Evolutionary conservation across 495 filamentous ascomycete genomes (phyloP).

Genomic region (Clavariopsis aquatica): DNA sequence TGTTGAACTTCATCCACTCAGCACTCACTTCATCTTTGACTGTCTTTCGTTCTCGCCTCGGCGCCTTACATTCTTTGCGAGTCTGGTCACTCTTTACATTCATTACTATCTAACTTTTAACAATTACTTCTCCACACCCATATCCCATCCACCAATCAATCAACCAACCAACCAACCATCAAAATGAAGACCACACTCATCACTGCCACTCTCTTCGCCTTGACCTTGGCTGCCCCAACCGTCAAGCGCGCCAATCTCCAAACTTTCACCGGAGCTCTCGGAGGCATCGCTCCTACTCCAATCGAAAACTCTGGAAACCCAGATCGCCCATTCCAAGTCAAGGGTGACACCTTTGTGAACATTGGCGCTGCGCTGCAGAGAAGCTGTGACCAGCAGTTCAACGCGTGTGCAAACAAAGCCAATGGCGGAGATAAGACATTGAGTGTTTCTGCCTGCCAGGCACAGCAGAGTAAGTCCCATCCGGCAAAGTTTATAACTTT

Average conservation of each 20-base stretch:
- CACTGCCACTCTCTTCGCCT: constrained; percentile 23
- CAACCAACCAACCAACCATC: constrained; percentile 2
- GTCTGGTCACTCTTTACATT: constrained; percentile 37
- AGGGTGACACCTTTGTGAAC: constrained; percentile 39
- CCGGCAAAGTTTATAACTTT: background rate
- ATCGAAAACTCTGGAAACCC: constrained; percentile 31
- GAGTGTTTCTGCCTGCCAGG: constrained; percentile 24
- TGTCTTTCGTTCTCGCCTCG: constrained; percentile 6
- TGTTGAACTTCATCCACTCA: constrained; percentile 10
- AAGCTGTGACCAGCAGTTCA: constrained; percentile 40
- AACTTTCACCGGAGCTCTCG: constrained; percentile 36
- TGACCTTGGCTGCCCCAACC: constrained; percentile 15
- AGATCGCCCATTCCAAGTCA: constrained; percentile 35
- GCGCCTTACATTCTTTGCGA: constrained; percentile 32
- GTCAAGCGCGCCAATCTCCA: constrained; percentile 26
- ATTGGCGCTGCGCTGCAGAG: constrained; percentile 33
- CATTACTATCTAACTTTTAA: background rate
- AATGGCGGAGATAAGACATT: constrained; percentile 30
- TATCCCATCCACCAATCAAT: background rate
- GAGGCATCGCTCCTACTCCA: constrained; percentile 33
- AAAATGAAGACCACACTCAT: constrained; percentile 36
- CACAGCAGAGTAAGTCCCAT: constrained; percentile 25
- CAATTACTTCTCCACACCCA: background rate
- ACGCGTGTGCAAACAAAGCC: constrained; percentile 35
- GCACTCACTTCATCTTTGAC: constrained; percentile 12